Conservation (phyloP, 2,329 filamentous ascomycete species). For the Albophoma yamanashiensis region DNA sequence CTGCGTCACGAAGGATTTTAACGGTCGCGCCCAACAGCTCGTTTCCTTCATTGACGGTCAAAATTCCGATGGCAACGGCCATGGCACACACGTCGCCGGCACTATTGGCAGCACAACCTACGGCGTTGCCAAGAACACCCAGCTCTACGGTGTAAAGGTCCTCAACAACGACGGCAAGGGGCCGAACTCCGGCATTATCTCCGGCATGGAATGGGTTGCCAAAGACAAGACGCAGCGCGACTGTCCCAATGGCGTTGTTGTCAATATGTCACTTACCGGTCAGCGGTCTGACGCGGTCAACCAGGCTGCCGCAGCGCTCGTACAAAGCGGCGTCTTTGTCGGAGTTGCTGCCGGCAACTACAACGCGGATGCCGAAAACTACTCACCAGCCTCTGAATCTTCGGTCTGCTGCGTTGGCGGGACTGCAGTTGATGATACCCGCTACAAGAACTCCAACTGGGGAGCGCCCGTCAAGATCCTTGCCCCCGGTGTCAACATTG, state of each 20-base stretch:
- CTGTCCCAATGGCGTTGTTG: conserved; percentile 30
- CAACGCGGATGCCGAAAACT: conserved; percentile 24
- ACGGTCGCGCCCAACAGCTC: conserved; percentile 24
- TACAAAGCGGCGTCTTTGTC: conserved; percentile 32
- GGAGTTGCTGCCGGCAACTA: conserved; percentile 42
- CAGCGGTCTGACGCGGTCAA: conserved; percentile 30
- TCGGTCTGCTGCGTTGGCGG: conserved; percentile 37
- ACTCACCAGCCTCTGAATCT: conserved; percentile 30
- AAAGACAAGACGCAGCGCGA: conserved; percentile 19
- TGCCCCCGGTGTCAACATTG: conserved; percentile 29
- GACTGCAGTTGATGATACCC: conserved; percentile 20
- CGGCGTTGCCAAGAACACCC: conserved; percentile 27
- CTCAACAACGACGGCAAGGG: conserved; percentile 21
- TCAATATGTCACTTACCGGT: conserved; percentile 42
- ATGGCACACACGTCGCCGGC: conserved; percentile 27
- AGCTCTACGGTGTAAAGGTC: conserved; percentile 27
- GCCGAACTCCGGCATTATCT: conserved; percentile 25
- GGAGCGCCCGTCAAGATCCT: conserved; percentile 33
- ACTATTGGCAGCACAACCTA: conserved; percentile 22
- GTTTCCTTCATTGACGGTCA: conserved; percentile 20
- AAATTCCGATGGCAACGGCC: conserved; percentile 19
- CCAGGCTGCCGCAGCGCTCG: conserved; percentile 29
- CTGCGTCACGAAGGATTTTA: conserved; percentile 17
- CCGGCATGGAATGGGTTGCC: conserved; percentile 28
- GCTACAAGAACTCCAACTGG: conserved; percentile 35